Base-by-base conservation (phyloP, 768 basidiomycete species). In the Rhodotorula diobovata region DNA sequence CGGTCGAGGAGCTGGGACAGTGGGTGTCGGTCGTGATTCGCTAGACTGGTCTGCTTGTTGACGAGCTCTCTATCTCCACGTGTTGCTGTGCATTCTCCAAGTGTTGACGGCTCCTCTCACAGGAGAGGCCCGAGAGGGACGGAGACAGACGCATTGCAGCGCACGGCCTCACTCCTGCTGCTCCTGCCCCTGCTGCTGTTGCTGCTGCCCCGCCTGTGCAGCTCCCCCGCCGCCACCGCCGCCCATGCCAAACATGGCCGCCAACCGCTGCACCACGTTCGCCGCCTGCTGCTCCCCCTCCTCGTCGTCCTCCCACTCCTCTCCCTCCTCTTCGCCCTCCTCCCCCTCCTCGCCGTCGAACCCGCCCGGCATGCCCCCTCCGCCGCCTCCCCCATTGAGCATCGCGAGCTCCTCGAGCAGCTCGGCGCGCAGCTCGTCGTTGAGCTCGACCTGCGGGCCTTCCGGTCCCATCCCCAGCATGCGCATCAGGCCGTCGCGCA, bases 331-430 rank as follows among this genome's bases (percentile, higher is more conserved):
- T 2, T 72, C 74, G 1, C 77, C 73, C n/a, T 81, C 81, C 14
- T 74, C 81, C n/a, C 34, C 74, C 18, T 58, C 70, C 7, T 76
- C 79, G 12, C 72, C 81, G 15, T 76, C 72, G 35, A 75, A 76
- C 48, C 77, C 73, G 1, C 73, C 73, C 1, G 73, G 79, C 50
- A 79, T 77, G 65, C 60, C 76, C 11, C 69, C 68, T 41, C 64
- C 53, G 21, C 60, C 67, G n/a, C n/a, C n/a, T n/a, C n/a, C n/a
- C 11, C 48, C 67, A 23, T 59, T 51, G 41, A 68, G 53, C 59
- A 46, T 34, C 55, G 71, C 73, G 34, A 74, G 61, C 57, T 74
- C 70, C 11, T 51, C 54, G 61, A 76, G 50, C 64, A 76, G 48
- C 65, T 68, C 63, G 30, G 53, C 68, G 51, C 72, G 57, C 61